Evolutionary conservation across 805 yeast genomes (phyloP), one percentile per base, ranked within the genome.

Genomic region (Wickerhamomyces alni): DNA sequence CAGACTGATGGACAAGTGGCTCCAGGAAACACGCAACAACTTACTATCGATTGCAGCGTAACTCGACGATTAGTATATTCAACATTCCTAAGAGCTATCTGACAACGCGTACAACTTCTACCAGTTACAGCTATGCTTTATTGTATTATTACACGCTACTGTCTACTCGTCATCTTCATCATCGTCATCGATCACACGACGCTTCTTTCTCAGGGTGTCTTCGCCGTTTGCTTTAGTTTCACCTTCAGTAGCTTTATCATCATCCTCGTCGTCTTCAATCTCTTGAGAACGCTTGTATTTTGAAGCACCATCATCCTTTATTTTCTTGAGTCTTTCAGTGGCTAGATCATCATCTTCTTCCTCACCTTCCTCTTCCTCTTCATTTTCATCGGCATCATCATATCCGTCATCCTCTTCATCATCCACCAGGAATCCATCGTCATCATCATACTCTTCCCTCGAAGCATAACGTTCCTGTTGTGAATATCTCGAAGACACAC

Each of bases 91-190:
- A n/a, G n/a, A n/a, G n/a, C n/a, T n/a, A n/a, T n/a, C n/a, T n/a
- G n/a, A n/a, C n/a, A n/a, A n/a, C n/a, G n/a, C n/a, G n/a, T n/a
- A n/a, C n/a, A n/a, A n/a, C n/a, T n/a, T n/a, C n/a, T n/a, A n/a
- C n/a, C n/a, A n/a, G n/a, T n/a, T n/a, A n/a, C n/a, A n/a, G n/a
- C n/a, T n/a, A n/a, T n/a, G n/a, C n/a, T n/a, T n/a, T n/a, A n/a
- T n/a, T n/a, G n/a, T n/a, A n/a, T n/a, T n/a, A n/a, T n/a, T n/a
- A n/a, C n/a, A n/a, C n/a, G n/a, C n/a, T n/a, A n/a, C n/a, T n/a
- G n/a, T n/a, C n/a, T n/a, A n/a, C n/a, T n/a, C n/a, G n/a, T 45
- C 49, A 9, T 74, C 80, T 9, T 74, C 82, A 7, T 77, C 82
- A 34, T 77, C 80, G 26, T 72, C 70, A 11, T 71, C 73, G 36